phyloP scores from a whole-genome alignment of 768 basidiomycete species.

The Lactifluus volemus region DNA sequence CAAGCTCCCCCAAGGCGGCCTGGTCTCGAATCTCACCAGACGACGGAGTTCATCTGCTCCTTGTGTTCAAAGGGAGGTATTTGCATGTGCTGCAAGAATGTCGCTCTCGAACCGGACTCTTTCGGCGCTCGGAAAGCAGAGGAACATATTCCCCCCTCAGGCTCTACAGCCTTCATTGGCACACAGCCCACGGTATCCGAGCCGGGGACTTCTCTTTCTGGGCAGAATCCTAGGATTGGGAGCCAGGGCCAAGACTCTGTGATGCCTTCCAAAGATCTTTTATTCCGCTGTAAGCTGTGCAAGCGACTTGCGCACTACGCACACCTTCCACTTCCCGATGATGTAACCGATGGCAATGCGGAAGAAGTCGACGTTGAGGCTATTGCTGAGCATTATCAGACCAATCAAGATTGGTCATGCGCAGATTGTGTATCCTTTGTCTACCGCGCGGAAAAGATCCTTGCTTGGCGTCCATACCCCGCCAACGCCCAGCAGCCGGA shows the following conservation, averaged over 20 bases:
- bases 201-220: not conserved
- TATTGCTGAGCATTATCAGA: constrained; percentile 57
- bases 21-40: constrained; percentile 34
- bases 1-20: constrained; percentile 4
- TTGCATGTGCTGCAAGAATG: constrained; percentile 69
- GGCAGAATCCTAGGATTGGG: not conserved
- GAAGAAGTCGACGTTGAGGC: constrained; percentile 27
- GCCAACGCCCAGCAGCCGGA: constrained; percentile 48
- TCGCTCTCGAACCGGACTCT: constrained; percentile 41
- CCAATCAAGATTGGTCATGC: constrained; percentile 53
- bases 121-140: not conserved
- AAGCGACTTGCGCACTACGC: constrained; percentile 76
- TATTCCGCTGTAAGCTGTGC: constrained; percentile 81
- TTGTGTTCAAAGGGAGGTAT: constrained; percentile 64
- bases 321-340: constrained; percentile 49
- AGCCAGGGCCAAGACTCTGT: not conserved
- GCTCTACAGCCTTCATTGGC: not conserved
- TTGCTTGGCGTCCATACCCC: constrained; percentile 88
- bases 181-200: not conserved
- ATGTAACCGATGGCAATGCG: constrained; percentile 26
- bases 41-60: constrained; percentile 73
- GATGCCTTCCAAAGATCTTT: constrained; percentile 33
- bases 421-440: constrained; percentile 67
- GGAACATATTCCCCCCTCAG: not conserved
- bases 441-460: constrained; percentile 69